A percentile compares a stretch with the other conserved stretches of the same genome.
Evolutionary conservation across 2,329 filamentous ascomycete species (phyloP).

Genomic region (Thelonectria discophora): DNA sequence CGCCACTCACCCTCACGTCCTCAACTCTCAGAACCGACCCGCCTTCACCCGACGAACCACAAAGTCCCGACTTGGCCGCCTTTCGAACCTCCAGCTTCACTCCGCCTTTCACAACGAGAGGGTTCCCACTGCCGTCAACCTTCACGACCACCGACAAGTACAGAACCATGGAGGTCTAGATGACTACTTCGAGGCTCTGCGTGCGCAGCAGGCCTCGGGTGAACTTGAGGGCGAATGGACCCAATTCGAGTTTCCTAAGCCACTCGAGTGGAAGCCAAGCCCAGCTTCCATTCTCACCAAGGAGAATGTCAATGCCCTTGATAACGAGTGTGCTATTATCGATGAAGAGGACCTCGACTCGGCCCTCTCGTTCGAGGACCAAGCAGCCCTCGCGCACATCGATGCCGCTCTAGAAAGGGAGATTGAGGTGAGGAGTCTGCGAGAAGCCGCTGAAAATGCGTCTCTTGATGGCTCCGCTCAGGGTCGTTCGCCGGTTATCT

Average conservation of each 20-base stretch:
- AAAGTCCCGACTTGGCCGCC: conserved; percentile 60
- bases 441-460: conserved; percentile 56
- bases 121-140: conserved; percentile 56
- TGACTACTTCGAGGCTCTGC: conserved; percentile 91
- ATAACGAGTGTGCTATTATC: conserved; percentile 46
- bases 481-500: conserved; percentile 53
- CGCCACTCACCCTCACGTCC: conserved; percentile 82
- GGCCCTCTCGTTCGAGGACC: conserved; percentile 56
- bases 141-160: conserved; percentile 65
- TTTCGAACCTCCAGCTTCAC: conserved; percentile 70
- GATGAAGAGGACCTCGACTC: conserved; percentile 50
- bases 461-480: conserved; percentile 50
- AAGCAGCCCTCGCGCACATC: conserved; percentile 78
- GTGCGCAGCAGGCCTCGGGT: conserved; percentile 73
- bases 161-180: conserved; percentile 74
- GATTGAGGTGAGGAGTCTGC: conserved; percentile 64
- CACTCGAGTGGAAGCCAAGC: conserved; percentile 85
- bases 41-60: conserved; percentile 68
- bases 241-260: conserved; percentile 87
- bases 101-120: conserved; percentile 77
- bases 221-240: conserved; percentile 84
- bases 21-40: conserved; percentile 75
- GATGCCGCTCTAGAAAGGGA: conserved; percentile 86
- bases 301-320: conserved; percentile 58
- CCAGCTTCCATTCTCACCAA: conserved; percentile 66